These are phyloP conservation scores for Codiaeum variegatum DNA, from an alignment of 441 rosid species.

Conservation along the genomic window DNA sequence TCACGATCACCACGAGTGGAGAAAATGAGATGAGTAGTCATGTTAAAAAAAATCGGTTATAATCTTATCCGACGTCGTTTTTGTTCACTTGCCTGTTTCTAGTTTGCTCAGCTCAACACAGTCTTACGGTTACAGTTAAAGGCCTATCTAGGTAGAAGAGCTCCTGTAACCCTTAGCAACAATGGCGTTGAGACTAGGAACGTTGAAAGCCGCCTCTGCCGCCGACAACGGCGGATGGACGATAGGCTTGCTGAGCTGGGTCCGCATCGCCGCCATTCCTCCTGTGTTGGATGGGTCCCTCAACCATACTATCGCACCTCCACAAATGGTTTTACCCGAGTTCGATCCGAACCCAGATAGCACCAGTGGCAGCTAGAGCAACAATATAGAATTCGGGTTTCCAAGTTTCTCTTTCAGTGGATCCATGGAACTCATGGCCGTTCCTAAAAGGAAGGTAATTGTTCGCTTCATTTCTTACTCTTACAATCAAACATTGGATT, in stretches of 20 bases:
- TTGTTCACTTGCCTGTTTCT: no score
- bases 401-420: conserved; percentile 42
- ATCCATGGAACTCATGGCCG: conserved; percentile 86
- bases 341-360: conserved; percentile 29
- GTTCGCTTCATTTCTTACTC: neutral
- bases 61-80: no score
- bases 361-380: conserved; percentile 11
- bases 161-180: neutral
- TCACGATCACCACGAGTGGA: no score
- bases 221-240: conserved; percentile 20
- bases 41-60: no score
- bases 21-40: no score
- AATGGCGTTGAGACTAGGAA: conserved; percentile 52
- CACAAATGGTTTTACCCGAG: conserved; percentile 43
- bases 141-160: neutral
- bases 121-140: no score
- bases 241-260: conserved; percentile 30
- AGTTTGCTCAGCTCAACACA: no score
- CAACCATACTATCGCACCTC: conserved; percentile 25
- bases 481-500: neutral
- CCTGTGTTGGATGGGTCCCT: conserved; percentile 36
- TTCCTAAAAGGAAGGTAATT: conserved; percentile 67
- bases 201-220: conserved; percentile 37
- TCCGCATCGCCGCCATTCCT: conserved; percentile 42
- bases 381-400: conserved; percentile 32